Base-by-base conservation (phyloP, 139 green algal genomes). In the Micractinium conductrix region DNA sequence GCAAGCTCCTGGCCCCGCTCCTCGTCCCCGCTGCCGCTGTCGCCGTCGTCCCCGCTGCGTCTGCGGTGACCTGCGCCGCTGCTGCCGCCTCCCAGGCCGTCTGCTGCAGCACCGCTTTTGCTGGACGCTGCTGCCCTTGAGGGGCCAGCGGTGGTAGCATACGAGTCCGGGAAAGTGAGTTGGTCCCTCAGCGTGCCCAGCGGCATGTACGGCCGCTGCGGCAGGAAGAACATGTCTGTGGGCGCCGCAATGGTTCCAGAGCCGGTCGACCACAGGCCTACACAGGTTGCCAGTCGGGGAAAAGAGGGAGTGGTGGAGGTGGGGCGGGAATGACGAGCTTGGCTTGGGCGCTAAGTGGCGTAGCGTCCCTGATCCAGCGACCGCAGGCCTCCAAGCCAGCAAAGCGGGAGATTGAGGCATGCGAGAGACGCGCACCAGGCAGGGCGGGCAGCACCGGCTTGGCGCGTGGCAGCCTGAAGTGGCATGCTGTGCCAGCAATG, bases 161-260 rank as follows among this genome's bases (percentile, higher is more conserved):
- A 75, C 26, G 35, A 81, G 65, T 85, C 84, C 7, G 96, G 96
- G 80, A 97, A 99, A 2, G 95, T 85, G 21, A 99, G 89, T 88
- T 98, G 96, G 35, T 94, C 76, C 2, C 95, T 89, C 40, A 99
- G 89, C 28, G 58, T 93, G 28, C 96, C 96, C 1, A 98, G 86
- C 0, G 95, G 58, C 95, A 98, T 98, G 91, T 95, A 99, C 38
- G 96, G 94, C 81, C 95, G 94, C 87, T 99, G 96, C 1, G 96
- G 96, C 71, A 99, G 86, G 86, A 99, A 98, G 81, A 99, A 96
- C 35, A 90, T 87, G 21, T 80, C 28, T 1, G 72, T 40, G 14
- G 91, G 91, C 17, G 69, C 73, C 45, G 65, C n/a, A 19, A 94
- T 90, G 48, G 45, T 74, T 12, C 91, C 92, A 8, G n/a, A 80